Base-by-base conservation (phyloP, 1,139 yeast genomes). In the Eremothecium gossypii region DNA sequence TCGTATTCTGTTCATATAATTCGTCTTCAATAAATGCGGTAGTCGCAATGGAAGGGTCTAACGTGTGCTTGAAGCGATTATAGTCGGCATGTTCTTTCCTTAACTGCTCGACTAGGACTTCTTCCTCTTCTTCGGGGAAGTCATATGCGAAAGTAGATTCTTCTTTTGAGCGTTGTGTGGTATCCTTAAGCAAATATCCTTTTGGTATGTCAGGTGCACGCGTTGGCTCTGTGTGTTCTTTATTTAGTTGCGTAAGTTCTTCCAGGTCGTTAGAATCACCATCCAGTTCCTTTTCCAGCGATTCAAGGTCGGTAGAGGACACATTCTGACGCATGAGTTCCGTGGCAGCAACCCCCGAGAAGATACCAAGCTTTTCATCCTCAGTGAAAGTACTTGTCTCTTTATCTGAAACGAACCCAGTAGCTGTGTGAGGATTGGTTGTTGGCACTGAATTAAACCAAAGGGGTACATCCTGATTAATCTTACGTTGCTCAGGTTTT, bases 111-210 rank as follows among this genome's bases (percentile, higher is more conserved):
- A 73, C 69, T 2, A 86, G 62, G 11, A 76, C 73, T 27, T 76
- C 78, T 44, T 85, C 95, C 45, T 89, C 96, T 28, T 78, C 80
- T 44, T 83, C 87, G 23, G 79, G 83, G 58, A 77, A 84, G 45
- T 76, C 83, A 51, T 79, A 81, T 45, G 79, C 83, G 6, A 73
- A 17, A 17, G 23, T 17, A 17, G 23, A 6, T 17, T 17, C 23
- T 17, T 17, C 6, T 3, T 17, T 6, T 6, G 23, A 17, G 6
- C 23, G 3, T 17, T 17, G 23, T 6, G 23, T 17, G 3, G 23
- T 17, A 17, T 17, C 23, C 23, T 17, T 17, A 17, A 6, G 23
- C 23, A 17, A 17, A 17, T 17, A n/a, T n/a, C n/a, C n/a, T n/a
- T n/a, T n/a, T n/a, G n/a, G n/a, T n/a, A n/a, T n/a, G n/a, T 17